Conservation (phyloP, 345 rosid species). For the Heritiera littoralis region DNA sequence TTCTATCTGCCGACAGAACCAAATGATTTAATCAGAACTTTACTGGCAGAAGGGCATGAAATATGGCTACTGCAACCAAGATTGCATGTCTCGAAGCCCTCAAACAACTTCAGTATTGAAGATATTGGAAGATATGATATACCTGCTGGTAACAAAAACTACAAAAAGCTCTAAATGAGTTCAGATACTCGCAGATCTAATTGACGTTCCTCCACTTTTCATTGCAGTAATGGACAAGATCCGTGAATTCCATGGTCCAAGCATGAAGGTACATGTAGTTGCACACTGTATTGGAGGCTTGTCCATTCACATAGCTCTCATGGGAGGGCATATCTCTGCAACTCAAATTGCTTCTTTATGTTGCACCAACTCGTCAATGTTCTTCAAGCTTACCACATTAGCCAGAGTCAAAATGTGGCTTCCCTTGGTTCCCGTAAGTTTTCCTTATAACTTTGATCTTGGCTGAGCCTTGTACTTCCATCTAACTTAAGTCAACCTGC, state of each 20-base stretch:
- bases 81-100: conserved; percentile 39
- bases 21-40: conserved; percentile 43
- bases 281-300: conserved; percentile 50
- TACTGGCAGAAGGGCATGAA: conserved; percentile 42
- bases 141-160: conserved; percentile 36
- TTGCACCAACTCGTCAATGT: conserved; percentile 52
- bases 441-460: background rate
- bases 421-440: conserved; percentile 42
- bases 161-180: background rate
- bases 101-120: conserved; percentile 38
- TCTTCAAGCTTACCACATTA: conserved; percentile 43
- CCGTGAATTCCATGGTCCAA: conserved; percentile 31
- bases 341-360: conserved; percentile 41
- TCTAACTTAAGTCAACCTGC: conserved; percentile 20
- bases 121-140: conserved; percentile 49
- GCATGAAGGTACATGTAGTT: conserved; percentile 42
- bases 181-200: background rate
- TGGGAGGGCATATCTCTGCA: conserved; percentile 50
- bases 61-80: conserved; percentile 49
- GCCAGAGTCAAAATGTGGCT: conserved; percentile 48
- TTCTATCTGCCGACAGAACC: conserved; percentile 45
- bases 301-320: conserved; percentile 44
- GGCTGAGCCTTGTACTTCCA: background rate
- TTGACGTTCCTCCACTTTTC: background rate
- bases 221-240: conserved; percentile 37